Evolutionary conservation across 2,329 filamentous ascomycete species (phyloP), one percentile per base, ranked within the genome.

Genomic region (Cryphonectria carpinicola): DNA sequence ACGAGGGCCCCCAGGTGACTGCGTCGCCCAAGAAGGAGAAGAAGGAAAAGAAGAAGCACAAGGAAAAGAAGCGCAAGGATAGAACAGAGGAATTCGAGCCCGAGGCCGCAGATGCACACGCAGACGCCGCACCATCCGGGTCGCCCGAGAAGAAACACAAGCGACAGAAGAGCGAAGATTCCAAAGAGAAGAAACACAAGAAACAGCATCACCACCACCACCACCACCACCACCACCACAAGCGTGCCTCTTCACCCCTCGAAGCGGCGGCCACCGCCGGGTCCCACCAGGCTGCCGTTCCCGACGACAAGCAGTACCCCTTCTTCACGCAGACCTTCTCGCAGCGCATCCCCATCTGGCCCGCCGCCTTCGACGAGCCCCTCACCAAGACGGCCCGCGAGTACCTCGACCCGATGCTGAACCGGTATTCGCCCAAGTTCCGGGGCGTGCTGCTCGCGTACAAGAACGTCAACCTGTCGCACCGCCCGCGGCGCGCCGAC

Each of bases 321-420:
- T 95, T 97, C 81, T 90, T 90, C 79, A 88, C 89, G 39, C 91
- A 95, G 77, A 94, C 92, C 32, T 88, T 93, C 58, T 95, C 95
- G 1, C 88, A 97, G 76, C 95, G 93, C 82, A 87, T 95, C 73
- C 88, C 92, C 1, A 85, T 96, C 73, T 92, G 89, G 73, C 92
- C 93, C 14, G 83, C 88, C 54, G 90, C 91, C 61, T 92, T 93
- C 81, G 84, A 87, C 72, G 87, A 89, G 70, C 92, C 93, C 0
- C 82, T 94, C 74, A 90, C 92, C 75, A 91, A 89, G 71, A 86
- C 92, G 72, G 89, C 91, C 77, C 88, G 90, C 72, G 92, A 95
- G 77, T 89, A 95, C 77, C 87, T 96, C 70, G 89, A 89, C 54
- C 92, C 92, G 13, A 86, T 95, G 8, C 84, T 94, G 58, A 90